phyloP scores from a whole-genome alignment of 192 early-diverging fungal genomes.

The Phlyctochytrium arcticum region DNA sequence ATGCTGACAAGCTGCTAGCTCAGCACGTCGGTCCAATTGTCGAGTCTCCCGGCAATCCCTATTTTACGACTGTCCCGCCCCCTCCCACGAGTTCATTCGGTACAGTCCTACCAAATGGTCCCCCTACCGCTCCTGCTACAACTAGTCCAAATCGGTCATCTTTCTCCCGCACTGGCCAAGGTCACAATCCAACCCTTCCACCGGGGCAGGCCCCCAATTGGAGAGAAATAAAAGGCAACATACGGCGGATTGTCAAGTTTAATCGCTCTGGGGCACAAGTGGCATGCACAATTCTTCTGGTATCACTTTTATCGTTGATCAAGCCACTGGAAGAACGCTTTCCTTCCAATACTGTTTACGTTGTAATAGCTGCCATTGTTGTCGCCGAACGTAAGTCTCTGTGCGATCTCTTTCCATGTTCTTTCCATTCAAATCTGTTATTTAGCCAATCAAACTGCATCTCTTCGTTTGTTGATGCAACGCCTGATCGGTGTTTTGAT shows the following conservation, averaged over 20 bases:
- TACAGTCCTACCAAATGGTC: too few relatives aligned
- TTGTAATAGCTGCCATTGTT: slow-evolving; percentile 12
- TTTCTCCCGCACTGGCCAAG: too few relatives aligned
- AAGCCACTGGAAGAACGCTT: slow-evolving; percentile 6
- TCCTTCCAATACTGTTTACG: slow-evolving; percentile 16
- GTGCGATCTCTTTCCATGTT: not conserved
- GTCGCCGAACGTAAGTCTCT: slow-evolving; percentile 9
- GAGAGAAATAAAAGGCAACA: not conserved
- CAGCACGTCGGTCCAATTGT: too few relatives aligned
- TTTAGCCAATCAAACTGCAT: slow-evolving; percentile 19
- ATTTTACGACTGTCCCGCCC: too few relatives aligned
- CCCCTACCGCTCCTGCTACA: too few relatives aligned
- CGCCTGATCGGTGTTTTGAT: slow-evolving; percentile 18
- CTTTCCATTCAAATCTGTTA: not conserved
- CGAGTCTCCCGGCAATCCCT: too few relatives aligned
- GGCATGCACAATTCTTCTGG: slow-evolving; percentile 6
- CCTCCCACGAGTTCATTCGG: too few relatives aligned
- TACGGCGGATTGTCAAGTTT: slow-evolving; percentile 8
- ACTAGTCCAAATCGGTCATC: too few relatives aligned
- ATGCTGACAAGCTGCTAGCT: too few relatives aligned
- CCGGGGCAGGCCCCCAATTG: not conserved
- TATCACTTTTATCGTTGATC: slow-evolving; percentile 13
- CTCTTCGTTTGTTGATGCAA: slow-evolving; percentile 17
- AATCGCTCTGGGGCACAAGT: slow-evolving; percentile 21
- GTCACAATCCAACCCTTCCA: not conserved